Conservation (phyloP, 1,284 basidiomycete genomes). For the Trametes polyzona region DNA sequence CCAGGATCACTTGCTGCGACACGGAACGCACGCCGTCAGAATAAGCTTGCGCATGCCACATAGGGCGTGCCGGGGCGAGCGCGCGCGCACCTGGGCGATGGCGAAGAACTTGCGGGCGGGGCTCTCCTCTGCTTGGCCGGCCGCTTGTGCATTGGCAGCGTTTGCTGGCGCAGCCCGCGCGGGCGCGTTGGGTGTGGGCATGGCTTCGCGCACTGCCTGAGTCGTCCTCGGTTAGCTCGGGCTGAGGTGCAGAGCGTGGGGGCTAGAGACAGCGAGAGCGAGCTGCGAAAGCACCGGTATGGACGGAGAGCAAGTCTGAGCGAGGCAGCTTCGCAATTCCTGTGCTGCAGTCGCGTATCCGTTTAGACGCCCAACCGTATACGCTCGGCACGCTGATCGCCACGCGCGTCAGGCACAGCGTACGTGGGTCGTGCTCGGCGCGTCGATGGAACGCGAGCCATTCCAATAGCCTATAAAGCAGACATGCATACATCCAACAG, state of each 20-base stretch:
- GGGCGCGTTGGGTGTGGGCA: conserved; percentile 30
- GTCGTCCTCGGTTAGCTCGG: conserved; percentile 4
- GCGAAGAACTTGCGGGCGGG: conserved; percentile 39
- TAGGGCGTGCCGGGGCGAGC: neutral
- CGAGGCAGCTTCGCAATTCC: neutral
- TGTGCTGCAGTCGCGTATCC: neutral
- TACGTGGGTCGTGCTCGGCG: neutral
- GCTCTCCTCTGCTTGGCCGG: conserved; percentile 30
- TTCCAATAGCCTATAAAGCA: too few species aligned
- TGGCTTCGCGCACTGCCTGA: conserved; percentile 20
- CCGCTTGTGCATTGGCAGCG: conserved; percentile 25
- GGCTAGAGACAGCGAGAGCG: neutral
- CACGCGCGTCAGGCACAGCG: neutral
- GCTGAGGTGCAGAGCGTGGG: neutral
- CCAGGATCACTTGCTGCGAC: conserved; percentile 64
- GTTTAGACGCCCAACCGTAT: neutral
- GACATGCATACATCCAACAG: too few species aligned
- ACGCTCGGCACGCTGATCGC: neutral
- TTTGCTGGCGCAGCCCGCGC: conserved; percentile 27
- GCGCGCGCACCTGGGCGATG: conserved; percentile 51
- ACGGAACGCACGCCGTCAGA: conserved; percentile 1
- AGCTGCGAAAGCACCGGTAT: neutral
- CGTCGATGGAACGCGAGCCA: too few species aligned
- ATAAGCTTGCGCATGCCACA: neutral
- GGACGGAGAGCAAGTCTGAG: neutral